Conservation (phyloP, 1,284 basidiomycete genomes). For the Lignosus rhinocerotis region DNA sequence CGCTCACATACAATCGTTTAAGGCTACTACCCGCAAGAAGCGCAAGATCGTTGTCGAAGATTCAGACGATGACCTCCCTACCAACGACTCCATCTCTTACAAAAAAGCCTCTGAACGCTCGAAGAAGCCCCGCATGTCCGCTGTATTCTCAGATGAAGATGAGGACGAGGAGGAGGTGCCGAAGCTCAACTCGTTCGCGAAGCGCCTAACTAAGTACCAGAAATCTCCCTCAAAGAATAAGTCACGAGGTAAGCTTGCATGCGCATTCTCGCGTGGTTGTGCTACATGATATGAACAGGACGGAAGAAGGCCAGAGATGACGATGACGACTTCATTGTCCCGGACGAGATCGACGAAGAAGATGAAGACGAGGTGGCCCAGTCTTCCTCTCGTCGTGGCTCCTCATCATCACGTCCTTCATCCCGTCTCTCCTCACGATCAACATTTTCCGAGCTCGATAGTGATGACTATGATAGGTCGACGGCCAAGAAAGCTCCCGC, state of each 20-base stretch:
- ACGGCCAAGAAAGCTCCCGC: constrained; percentile 33
- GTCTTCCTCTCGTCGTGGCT: constrained; percentile 19
- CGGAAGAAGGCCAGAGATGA: constrained; percentile 40
- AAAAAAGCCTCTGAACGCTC: constrained; percentile 25
- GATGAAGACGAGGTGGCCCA: constrained; percentile 29
- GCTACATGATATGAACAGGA: constrained; percentile 27
- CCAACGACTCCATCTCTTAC: constrained; percentile 26
- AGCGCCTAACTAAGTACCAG: constrained; percentile 63
- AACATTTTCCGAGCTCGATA: constrained; percentile 29
- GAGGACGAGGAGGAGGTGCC: constrained; percentile 45
- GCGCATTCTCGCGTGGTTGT: neutral
- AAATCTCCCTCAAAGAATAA: constrained; percentile 54
- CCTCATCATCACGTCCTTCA: constrained; percentile 41
- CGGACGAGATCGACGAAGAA: constrained; percentile 48
- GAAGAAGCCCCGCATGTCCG: constrained; percentile 58
- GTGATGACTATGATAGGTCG: constrained; percentile 23
- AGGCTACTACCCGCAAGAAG: constrained; percentile 45
- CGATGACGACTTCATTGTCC: constrained; percentile 69
- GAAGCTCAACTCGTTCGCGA: constrained; percentile 49
- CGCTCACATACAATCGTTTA: neutral
- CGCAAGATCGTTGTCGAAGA: constrained; percentile 70
- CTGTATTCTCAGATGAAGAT: constrained; percentile 45
- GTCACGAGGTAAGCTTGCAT: constrained; percentile 36
- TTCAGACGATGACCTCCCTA: constrained; percentile 61
- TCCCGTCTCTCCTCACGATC: constrained; percentile 43